Evolutionary conservation across 2,329 filamentous ascomycete species (phyloP).

Genomic region (Fusarium domesticum): DNA sequence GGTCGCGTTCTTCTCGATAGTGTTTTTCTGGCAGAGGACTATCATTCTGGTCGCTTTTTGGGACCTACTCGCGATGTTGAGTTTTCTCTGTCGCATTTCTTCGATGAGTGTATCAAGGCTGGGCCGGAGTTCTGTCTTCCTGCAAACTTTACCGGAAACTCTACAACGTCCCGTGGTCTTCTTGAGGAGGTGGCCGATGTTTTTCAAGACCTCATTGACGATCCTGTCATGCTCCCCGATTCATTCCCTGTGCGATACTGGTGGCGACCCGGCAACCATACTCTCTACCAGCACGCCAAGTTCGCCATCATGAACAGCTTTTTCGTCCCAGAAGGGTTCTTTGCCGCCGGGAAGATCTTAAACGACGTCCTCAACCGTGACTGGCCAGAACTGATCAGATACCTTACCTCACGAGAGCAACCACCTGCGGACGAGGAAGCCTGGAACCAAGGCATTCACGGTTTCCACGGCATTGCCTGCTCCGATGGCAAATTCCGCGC

Average conservation of each 20-base stretch:
- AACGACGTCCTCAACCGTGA: too few relatives aligned
- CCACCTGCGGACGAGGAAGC: neutral
- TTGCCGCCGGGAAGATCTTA: too few relatives aligned
- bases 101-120: constrained; percentile 6
- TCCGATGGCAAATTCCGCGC: constrained; percentile 10
- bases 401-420: too few relatives aligned
- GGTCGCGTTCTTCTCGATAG: constrained; percentile 18
- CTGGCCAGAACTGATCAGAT: too few relatives aligned
- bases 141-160: constrained; percentile 1
- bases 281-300: too few relatives aligned
- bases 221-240: neutral
- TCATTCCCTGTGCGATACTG: constrained; percentile 1
- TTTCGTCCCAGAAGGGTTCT: too few relatives aligned
- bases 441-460: constrained; percentile 6
- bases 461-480: constrained; percentile 8
- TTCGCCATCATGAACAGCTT: too few relatives aligned
- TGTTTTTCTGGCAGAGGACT: constrained; percentile 13
- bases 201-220: neutral
- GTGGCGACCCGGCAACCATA: too few relatives aligned
- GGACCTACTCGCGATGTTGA: too few relatives aligned
- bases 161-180: neutral
- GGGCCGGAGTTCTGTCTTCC: constrained; percentile 1
- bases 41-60: too few relatives aligned
- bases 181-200: constrained; percentile 1
- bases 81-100: neutral